Evolutionary conservation across 176 grass and related monocot genomes (phyloP), one percentile per base, ranked within the genome.

Genomic region (Rhynchospora tenuis): DNA sequence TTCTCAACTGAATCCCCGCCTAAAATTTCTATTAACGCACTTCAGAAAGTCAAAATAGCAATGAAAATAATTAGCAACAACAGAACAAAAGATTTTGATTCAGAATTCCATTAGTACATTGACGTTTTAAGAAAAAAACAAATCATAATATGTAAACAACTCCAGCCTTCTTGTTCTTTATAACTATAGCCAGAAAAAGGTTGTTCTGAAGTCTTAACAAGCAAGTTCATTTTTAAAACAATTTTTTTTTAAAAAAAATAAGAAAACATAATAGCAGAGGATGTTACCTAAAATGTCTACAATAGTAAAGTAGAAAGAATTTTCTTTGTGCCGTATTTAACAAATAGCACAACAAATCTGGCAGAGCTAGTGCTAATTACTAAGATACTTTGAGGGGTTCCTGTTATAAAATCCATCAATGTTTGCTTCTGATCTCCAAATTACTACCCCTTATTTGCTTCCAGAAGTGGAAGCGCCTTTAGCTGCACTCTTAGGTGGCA

Each of bases 351-450:
- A n/a, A n/a, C 17, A 2, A 43, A 82, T 4, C 42, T 50, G 5
- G 60, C 45, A 5, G 80, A 82, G 12, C 80, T 61, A 61, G 61
- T 67, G 54, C 67, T 61, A 61, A 82, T 82, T 17, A n/a, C n/a
- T n/a, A n/a, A 61, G 67, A 82, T 82, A 38, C 33, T 38, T 38
- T 38, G 33, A 33, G 31, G 31, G 5, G 33, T 38, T 38, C 33
- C 33, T 1, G 5, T 38, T 38, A 38, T 38, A 38, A 38, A 38
- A 38, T 38, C 33, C 33, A 38, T 38, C 33, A 38, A 38, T 38
- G 33, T 38, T 38, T 38, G 33, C 33, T 38, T 38, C 33, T 38
- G 33, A 38, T 38, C 33, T 38, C 33, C 33, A 38, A 38, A 38
- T 38, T 38, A 38, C 33, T 38, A 38, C 33, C 33, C 33, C 33